Conservation (phyloP, 352 stramenopile species). For the Peronospora belbahrii region DNA sequence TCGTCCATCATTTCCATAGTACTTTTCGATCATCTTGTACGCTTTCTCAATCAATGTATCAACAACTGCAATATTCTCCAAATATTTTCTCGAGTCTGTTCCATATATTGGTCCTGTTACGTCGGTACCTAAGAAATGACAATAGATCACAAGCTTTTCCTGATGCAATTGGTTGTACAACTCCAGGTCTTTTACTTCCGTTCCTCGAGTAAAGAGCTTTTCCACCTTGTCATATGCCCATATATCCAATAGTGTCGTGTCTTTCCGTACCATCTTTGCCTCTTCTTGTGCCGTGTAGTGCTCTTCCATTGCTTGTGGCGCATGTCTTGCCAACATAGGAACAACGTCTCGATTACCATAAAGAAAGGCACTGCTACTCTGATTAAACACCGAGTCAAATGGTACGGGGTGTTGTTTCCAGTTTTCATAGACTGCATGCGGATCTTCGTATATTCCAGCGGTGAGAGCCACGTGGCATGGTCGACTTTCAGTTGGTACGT, state of each 20-base stretch:
- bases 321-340: conserved; percentile 66
- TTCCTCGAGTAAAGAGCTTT: conserved; percentile 37
- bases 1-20: conserved; percentile 51
- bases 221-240: conserved; percentile 57
- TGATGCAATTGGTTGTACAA: conserved; percentile 39
- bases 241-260: conserved; percentile 62
- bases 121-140: conserved; percentile 76
- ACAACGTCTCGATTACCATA: conserved; percentile 78
- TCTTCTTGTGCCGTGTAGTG: conserved; percentile 65
- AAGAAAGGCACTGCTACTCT: conserved; percentile 59
- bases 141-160: conserved; percentile 67
- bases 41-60: conserved; percentile 67
- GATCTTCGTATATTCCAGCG: conserved; percentile 83
- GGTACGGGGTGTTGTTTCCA: conserved; percentile 80
- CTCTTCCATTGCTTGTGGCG: conserved; percentile 47
- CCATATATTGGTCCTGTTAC: conserved; percentile 72
- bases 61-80: conserved; percentile 72
- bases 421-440: conserved; percentile 68
- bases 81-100: conserved; percentile 56
- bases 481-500: conserved; percentile 72
- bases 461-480: conserved; percentile 78
- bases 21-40: conserved; percentile 46
- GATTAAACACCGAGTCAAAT: conserved; percentile 83
- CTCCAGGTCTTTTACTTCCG: conserved; percentile 12
- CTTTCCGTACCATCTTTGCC: conserved; percentile 56